phyloP scores from a whole-genome alignment of 306 rosid species.

The Corylus americana region DNA sequence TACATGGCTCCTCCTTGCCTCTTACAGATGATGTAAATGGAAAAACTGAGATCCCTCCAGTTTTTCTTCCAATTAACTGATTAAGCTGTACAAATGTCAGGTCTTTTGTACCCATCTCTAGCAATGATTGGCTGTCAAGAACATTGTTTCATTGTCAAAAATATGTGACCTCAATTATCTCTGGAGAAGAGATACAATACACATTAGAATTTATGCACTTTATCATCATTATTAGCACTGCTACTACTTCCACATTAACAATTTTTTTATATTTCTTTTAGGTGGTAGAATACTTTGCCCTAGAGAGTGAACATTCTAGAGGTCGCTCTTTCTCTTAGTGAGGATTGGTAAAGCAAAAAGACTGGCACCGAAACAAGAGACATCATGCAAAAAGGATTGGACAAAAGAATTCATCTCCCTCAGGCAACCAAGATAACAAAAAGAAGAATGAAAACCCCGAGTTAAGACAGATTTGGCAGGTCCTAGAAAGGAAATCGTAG shows the following conservation, averaged over 20 bases:
- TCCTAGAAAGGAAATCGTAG: neutral
- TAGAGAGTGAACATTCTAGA: neutral
- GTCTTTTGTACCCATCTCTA: constrained; percentile 99
- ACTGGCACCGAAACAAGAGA: neutral
- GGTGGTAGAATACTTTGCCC: neutral
- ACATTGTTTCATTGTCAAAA: constrained; percentile 29
- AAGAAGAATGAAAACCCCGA: neutral
- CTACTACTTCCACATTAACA: neutral
- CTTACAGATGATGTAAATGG: constrained; percentile 84
- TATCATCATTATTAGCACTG: neutral
- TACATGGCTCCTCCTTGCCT: constrained; percentile 78
- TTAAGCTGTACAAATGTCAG: constrained; percentile 89
- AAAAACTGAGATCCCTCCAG: constrained; percentile 98
- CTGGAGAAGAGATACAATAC: constrained; percentile 17
- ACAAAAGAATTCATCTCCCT: neutral
- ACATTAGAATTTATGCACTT: neutral
- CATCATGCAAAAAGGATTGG: neutral
- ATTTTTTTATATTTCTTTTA: neutral
- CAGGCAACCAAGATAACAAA: neutral
- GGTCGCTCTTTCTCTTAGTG: neutral
- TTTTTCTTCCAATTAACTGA: constrained; percentile 95
- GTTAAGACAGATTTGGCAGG: neutral
- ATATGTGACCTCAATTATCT: constrained; percentile 16
- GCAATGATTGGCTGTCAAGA: constrained; percentile 88
- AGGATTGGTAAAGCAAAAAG: neutral